Conservation (phyloP, 495 filamentous ascomycete species). For the Xylaria venustula region DNA sequence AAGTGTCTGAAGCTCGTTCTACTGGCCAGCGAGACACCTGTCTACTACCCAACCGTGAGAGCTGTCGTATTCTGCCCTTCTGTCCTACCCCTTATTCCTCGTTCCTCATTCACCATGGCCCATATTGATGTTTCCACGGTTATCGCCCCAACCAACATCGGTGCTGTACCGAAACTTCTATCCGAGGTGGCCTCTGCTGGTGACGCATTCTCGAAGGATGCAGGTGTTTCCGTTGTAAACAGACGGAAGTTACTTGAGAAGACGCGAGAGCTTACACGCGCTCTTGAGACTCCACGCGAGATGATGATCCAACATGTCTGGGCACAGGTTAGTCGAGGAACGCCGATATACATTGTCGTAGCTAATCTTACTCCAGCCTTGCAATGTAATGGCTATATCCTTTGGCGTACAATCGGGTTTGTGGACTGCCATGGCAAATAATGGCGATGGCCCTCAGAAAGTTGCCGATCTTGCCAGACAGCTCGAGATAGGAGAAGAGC, state of each 20-base stretch:
- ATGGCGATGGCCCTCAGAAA: conserved; percentile 14
- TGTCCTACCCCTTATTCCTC: too few relatives aligned
- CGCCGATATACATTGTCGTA: background rate
- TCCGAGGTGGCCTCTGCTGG: conserved; percentile 8
- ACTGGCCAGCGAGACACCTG: too few relatives aligned
- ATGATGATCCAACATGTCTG: conserved; percentile 35
- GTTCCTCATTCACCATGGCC: too few relatives aligned
- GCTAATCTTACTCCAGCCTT: background rate
- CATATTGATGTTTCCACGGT: background rate
- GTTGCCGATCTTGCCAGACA: conserved; percentile 14
- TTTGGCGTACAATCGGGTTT: conserved; percentile 9
- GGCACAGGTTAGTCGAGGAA: conserved; percentile 23
- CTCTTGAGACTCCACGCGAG: conserved; percentile 36
- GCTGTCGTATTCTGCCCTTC: too few relatives aligned
- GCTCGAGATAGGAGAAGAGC: conserved; percentile 5
- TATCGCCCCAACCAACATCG: conserved; percentile 3
- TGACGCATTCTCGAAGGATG: background rate
- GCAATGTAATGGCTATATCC: conserved; percentile 12
- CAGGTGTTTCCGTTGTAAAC: background rate
- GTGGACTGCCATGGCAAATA: conserved; percentile 8
- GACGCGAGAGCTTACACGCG: conserved; percentile 21
- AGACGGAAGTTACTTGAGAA: too few relatives aligned
- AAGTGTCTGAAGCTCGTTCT: too few relatives aligned
- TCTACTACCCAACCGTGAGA: too few relatives aligned
- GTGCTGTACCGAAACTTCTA: conserved; percentile 2